Base-by-base conservation (phyloP, 148 eudicot genomes). In the Camellia granthamiana region DNA sequence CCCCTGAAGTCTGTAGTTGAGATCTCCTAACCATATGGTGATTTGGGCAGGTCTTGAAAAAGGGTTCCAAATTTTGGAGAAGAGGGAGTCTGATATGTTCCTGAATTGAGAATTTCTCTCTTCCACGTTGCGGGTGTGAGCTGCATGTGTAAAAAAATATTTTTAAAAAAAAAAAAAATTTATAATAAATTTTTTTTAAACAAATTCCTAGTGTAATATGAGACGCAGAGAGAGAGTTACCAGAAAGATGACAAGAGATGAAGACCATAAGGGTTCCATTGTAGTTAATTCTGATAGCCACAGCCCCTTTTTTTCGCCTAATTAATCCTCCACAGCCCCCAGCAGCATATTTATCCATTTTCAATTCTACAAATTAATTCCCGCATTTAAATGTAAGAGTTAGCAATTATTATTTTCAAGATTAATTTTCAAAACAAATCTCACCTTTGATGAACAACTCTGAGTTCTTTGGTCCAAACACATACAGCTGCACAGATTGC, bases 231-330 rank as follows among this genome's bases (percentile, higher is more conserved):
- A 15, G 43, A 49, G 52, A 62, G n/a, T 8, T 79, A 88, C 91
- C 91, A 1, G 91, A 81, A 49, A 89, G 91, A 80, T 89, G 91
- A 81, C 88, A 89, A 66, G 89, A 83, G 60, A 89, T 80, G 85
- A 89, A 89, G 51, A 80, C 82, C 82, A 89, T 69, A 15, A 44
- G 72, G 11, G 85, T 83, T 42, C 87, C 88, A 77, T 87, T 85
- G 84, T 77, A 89, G 43, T 19, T 82, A 4, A 87, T 75, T 77
- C 82, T 76, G 56, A 89, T 71, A 69, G 85, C 89, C 43, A 85
- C 91, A 3, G 91, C 91, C 49, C 91, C 91, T 77, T 89, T 87
- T 75, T 89, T 89, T 75, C 89, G 83, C 52, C 91, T 77, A 6
- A 85, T 79, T 70, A 89, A 61, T 60, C 89, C 88, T 61, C 89